Percentiles rank a stretch among this genome's conserved stretches.
Evolutionary conservation across 148 eudicot genomes (phyloP).

Genomic region (Drosera capensis): DNA sequence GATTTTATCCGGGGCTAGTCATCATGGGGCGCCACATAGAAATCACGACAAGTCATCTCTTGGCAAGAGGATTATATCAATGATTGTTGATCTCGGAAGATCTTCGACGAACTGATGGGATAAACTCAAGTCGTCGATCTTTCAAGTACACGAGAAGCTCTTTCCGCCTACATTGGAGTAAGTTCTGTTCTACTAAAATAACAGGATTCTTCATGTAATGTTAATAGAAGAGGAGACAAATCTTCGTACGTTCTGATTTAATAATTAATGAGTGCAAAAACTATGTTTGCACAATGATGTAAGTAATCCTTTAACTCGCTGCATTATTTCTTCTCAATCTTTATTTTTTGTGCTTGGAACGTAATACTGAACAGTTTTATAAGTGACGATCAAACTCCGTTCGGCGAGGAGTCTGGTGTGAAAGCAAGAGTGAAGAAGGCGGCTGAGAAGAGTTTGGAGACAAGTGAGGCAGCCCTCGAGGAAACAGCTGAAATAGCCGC

Average conservation of each 20-base stretch:
- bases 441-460: conserved; percentile 15
- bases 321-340: too few species aligned
- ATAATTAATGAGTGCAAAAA: neutral
- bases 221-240: neutral
- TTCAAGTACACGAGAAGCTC: conserved; percentile 11
- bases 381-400: conserved; percentile 4
- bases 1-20: conserved; percentile 1
- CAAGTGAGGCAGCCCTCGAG: conserved; percentile 17
- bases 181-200: conserved; percentile 1
- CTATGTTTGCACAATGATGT: neutral
- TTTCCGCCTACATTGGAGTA: conserved; percentile 27
- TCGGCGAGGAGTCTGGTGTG: neutral
- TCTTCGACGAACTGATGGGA: conserved; percentile 12
- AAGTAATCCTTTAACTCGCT: neutral
- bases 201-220: neutral
- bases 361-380: conserved; percentile 13
- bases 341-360: neutral
- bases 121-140: conserved; percentile 14
- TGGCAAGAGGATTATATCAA: conserved; percentile 5
- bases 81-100: conserved; percentile 3
- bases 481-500: conserved; percentile 29
- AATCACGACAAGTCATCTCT: conserved; percentile 1
- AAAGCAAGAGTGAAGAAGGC: conserved; percentile 16
- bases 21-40: neutral
- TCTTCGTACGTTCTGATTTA: too few species aligned